Base-by-base conservation (phyloP, 192 early-diverging fungal genomes). In the Chytriomyces confervae region DNA sequence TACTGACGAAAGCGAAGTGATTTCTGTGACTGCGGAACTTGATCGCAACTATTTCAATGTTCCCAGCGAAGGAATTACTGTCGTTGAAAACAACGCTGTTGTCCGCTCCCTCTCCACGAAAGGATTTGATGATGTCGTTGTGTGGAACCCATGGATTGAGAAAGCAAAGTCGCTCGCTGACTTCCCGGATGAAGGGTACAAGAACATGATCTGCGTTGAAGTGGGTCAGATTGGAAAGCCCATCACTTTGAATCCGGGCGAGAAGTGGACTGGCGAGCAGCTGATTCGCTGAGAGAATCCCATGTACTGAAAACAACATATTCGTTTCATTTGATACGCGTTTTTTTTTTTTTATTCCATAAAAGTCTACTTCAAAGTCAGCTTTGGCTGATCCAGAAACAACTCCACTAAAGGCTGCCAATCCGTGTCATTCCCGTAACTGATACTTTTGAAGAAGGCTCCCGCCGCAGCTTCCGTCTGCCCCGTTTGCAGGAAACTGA, bases 141-240 rank as follows among this genome's bases (percentile, higher is more conserved):
- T 97, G 44, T 99, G 97, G 97, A 99, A 99, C 76, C 95, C 95
- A 7, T 99, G 97, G 97, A 86, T 87, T 16, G 94, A 94, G 48
- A 96, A 95, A 84, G 92, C 97, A 10, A 81, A 86, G 50, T 91
- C 83, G n/a, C 93, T 99, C 93, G 88, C 86, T 10, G 97, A 99
- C 81, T 95, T 97, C 85, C 94, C 83, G 20, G 89, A 97, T 82
- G 91, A 91, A 36, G 95, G 57, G 82, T 97, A 92, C 79, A 84
- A 89, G 71, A 75, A 91, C 23, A 96, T 96, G 94, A 84, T 98
- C 57, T 98, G 97, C 74, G 93, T 97, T 10, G 97, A 98, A 84
- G 90, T 80, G 20, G 75, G 81, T 8, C 73, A 79, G 69, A 69
- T 79, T 71, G 64, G 45, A 10, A 49, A 46, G 24, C 68, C 69